phyloP scores from a whole-genome alignment of 2,329 filamentous ascomycete species.

The Sporothrix inflata region DNA sequence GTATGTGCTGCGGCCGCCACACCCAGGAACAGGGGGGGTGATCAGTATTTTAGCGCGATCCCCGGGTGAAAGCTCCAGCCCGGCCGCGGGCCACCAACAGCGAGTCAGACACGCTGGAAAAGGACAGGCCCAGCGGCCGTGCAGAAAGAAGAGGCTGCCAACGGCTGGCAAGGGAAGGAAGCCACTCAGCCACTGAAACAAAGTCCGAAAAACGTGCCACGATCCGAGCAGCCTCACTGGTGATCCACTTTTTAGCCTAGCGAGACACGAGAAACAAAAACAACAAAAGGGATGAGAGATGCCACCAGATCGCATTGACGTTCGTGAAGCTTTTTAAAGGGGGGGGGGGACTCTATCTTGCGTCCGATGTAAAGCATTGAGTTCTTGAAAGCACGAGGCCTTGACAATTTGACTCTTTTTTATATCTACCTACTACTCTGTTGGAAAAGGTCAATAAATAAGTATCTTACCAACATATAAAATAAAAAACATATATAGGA shows the following conservation, averaged over 20 bases:
- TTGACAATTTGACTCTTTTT: no score
- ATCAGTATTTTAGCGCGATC: constrained; percentile 13
- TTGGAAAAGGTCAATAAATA: no score
- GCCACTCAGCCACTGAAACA: background rate
- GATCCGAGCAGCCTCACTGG: constrained; percentile 23
- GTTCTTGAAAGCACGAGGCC: background rate
- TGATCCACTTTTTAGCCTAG: constrained; percentile 1
- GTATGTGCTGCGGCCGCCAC: background rate
- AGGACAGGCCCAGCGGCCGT: background rate
- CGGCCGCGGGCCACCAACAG: background rate
- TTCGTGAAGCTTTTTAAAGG: no score
- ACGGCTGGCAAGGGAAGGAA: background rate
- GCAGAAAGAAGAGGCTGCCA: background rate
- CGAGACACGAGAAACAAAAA: background rate
- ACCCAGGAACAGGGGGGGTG: background rate
- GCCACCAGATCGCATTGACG: background rate
- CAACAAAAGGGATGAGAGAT: background rate
- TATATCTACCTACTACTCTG: no score
- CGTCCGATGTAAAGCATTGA: background rate
- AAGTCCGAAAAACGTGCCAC: constrained; percentile 21
- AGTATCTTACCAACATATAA: no score
- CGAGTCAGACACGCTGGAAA: background rate
- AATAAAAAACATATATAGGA: no score
- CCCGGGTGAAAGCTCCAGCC: background rate
- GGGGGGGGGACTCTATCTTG: no score